Evolutionary conservation across 1,284 basidiomycete species (phyloP), one percentile per base, ranked within the genome.

Genomic region (Abortiporus biennis): DNA sequence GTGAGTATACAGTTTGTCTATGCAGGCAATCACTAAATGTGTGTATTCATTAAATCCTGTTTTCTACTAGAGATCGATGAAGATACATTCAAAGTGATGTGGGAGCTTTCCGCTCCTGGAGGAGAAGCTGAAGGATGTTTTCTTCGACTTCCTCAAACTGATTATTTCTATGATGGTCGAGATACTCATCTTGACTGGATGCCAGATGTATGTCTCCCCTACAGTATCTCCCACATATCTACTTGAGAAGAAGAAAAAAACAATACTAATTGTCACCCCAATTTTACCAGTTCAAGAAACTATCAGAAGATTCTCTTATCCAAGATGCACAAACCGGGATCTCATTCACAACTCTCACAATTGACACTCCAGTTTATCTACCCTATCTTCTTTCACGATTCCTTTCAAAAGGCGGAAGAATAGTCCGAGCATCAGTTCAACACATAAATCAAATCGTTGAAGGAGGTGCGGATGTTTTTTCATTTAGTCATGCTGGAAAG

Each of bases 31-130:
- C 12, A 24, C 13, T n/a, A n/a, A n/a, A n/a, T n/a, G n/a, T n/a
- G n/a, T n/a, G n/a, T n/a, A n/a, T n/a, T n/a, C n/a, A n/a, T n/a
- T n/a, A n/a, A n/a, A n/a, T n/a, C n/a, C n/a, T n/a, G n/a, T n/a
- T 12, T 20, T 24, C 9, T 20, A 21, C 13, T 37, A 87, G 85
- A 65, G n/a, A 67, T 86, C 42, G 84, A 89, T 54, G 62, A 69
- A 46, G 80, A 80, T 44, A 89, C 87, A 0, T 89, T 90, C 61
- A 56, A 75, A 15, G 68, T 62, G 2, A 78, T 90, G 71, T 88
- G 83, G 82, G 62, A 72, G 39, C 64, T 87, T 47, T 87, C 85
- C 2, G 69, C 65, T 6, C 71, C 74, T 0, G 75, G 71, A 13
- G 63, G 65, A 29, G 63, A 63, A 8, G 69, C 74, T 0, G 72